Evolutionary conservation across 257 asterid species (phyloP).

Genomic region (Craterostigma plantagineum): DNA sequence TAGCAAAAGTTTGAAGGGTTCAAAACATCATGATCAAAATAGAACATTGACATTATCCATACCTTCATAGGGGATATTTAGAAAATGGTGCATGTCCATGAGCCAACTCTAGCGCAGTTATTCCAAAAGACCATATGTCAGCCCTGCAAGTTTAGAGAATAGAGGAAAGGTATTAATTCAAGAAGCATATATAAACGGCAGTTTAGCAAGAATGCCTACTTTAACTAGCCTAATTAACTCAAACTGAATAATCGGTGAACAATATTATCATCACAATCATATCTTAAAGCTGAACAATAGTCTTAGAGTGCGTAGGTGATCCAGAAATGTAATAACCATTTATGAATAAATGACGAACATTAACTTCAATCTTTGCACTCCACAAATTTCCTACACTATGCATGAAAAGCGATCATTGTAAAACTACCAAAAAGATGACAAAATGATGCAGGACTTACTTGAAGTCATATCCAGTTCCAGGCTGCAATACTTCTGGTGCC

Average conservation of each 20-base stretch:
- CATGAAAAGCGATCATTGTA: background rate
- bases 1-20: slow-evolving; percentile 10
- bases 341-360: background rate
- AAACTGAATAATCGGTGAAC: too few relatives aligned
- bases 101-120: slow-evolving; percentile 96
- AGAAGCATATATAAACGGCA: too few relatives aligned
- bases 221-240: too few relatives aligned
- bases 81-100: slow-evolving; percentile 99
- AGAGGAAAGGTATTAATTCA: background rate
- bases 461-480: slow-evolving; percentile 96
- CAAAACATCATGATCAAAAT: slow-evolving; percentile 1
- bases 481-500: slow-evolving; percentile 99
- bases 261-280: too few relatives aligned
- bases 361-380: too few relatives aligned
- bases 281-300: too few relatives aligned
- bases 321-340: too few relatives aligned
- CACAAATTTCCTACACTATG: background rate
- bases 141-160: slow-evolving; percentile 37
- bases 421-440: background rate
- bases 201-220: too few relatives aligned
- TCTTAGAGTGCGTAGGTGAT: too few relatives aligned
- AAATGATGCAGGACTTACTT: slow-evolving; percentile 42
- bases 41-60: background rate
- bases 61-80: slow-evolving; percentile 99
- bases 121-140: slow-evolving; percentile 98